A percentile compares a stretch with the other conserved stretches of the same genome.
Conservation (phyloP, 2,329 filamentous ascomycete genomes). For the Fragosphaeria purpurea region DNA sequence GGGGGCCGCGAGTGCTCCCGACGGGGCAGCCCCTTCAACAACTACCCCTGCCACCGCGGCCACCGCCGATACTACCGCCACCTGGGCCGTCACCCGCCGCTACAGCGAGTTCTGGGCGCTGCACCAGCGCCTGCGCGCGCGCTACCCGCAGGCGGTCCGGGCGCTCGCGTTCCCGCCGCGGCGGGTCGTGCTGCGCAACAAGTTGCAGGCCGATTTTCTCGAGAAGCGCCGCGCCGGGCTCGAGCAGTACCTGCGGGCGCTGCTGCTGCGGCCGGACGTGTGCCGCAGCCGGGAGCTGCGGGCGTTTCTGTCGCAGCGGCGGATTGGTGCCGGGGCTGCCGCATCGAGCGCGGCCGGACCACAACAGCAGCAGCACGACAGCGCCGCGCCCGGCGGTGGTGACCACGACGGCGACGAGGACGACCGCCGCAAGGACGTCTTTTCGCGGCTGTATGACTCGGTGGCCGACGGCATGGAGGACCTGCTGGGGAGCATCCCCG, state of each 20-base stretch:
- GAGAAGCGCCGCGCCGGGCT: slow-evolving; percentile 77
- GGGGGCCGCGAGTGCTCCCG: background rate
- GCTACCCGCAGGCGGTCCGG: slow-evolving; percentile 80
- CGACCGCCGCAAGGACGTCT: slow-evolving; percentile 67
- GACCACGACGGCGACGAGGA: slow-evolving; percentile 37
- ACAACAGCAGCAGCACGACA: slow-evolving; percentile 27
- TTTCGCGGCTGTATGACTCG: slow-evolving; percentile 89
- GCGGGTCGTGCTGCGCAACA: slow-evolving; percentile 80
- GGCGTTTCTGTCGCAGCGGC: slow-evolving; percentile 84
- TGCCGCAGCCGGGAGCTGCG: slow-evolving; percentile 88
- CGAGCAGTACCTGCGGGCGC: slow-evolving; percentile 72
- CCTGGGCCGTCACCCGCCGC: slow-evolving; percentile 82
- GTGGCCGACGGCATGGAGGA: slow-evolving; percentile 98
- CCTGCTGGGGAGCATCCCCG: slow-evolving; percentile 89
- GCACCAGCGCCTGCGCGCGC: slow-evolving; percentile 74
- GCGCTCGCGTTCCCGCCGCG: slow-evolving; percentile 86
- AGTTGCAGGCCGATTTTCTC: slow-evolving; percentile 90
- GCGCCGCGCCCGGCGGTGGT: slow-evolving; percentile 30
- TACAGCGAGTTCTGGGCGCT: slow-evolving; percentile 97
- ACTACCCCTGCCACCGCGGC: background rate
- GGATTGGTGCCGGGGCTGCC: slow-evolving; percentile 34
- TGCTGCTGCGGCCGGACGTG: slow-evolving; percentile 81
- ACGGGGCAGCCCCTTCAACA: background rate
- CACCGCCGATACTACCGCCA: slow-evolving; percentile 30
- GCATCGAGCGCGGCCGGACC: slow-evolving; percentile 26